These are phyloP conservation scores for Debaryomyces nepalensis DNA, from an alignment of 1,139 yeast species.

Conservation along the genomic window DNA sequence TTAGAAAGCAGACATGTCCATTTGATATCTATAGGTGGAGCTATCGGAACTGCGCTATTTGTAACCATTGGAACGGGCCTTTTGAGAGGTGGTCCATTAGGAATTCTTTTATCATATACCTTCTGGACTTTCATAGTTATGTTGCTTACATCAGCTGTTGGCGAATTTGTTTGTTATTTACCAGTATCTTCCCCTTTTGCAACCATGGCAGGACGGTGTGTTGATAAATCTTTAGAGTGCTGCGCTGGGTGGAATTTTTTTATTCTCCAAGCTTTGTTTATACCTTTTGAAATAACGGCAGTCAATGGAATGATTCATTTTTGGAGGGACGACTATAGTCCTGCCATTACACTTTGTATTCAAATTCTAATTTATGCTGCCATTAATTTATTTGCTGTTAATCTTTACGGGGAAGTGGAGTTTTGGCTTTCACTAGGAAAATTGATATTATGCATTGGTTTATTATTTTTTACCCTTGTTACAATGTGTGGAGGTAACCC, in stretches of 20 bases:
- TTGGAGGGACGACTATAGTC: conserved; percentile 77
- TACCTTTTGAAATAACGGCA: conserved; percentile 82
- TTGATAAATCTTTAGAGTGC: conserved; percentile 73
- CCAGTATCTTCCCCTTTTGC: conserved; percentile 71
- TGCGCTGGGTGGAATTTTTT: conserved; percentile 86
- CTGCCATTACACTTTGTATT: conserved; percentile 64
- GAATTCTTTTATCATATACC: conserved; percentile 43
- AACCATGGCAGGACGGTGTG: conserved; percentile 57
- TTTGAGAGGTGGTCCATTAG: conserved; percentile 52
- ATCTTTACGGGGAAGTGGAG: conserved; percentile 76
- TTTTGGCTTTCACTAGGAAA: conserved; percentile 81
- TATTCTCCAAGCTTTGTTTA: conserved; percentile 73
- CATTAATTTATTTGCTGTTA: conserved; percentile 74
- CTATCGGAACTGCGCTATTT: conserved; percentile 41
- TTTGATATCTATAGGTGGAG: conserved; percentile 28
- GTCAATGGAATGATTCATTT: conserved; percentile 78
- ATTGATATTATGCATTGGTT: conserved; percentile 69
- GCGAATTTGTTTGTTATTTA: conserved; percentile 81
- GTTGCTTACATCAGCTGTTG: conserved; percentile 68
- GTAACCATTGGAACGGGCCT: conserved; percentile 51
- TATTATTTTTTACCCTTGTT: conserved; percentile 71
- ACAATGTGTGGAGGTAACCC: conserved; percentile 90
- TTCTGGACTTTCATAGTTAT: conserved; percentile 58
- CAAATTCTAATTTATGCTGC: conserved; percentile 65
- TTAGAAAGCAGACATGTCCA: neutral